Evolutionary conservation across 2,329 filamentous ascomycete genomes (phyloP), one percentile per base, ranked within the genome.

Genomic region (Exserohilum turcica): DNA sequence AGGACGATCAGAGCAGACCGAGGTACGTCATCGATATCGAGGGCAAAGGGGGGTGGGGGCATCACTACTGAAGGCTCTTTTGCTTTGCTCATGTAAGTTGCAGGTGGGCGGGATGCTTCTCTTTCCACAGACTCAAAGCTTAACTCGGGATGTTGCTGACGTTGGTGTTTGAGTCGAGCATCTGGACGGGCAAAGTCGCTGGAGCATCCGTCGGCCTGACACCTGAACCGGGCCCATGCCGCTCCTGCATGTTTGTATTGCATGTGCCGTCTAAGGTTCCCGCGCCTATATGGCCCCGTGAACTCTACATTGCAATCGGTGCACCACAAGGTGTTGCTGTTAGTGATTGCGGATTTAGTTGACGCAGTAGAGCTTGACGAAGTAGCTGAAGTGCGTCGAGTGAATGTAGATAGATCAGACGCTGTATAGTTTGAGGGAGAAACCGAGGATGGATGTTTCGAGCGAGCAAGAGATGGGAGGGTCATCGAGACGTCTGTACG

Each of bases 111-210:
- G 19, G 10, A 21, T n/a, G 18, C n/a, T 33, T 46, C 19, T 48
- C 48, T 35, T n/a, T 42, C 33, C 6, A 43, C 32, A 1, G 55
- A 39, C 2, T 48, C 40, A 8, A 42, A 18, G 16, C 42, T 15
- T 4, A 60, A 16, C 13, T 50, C 48, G 6, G 54, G 49, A 35
- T 62, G 57, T 4, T 50, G 43, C 8, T 48, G 49, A 13, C 52
- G 48, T 15, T 45, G 47, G 33, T 62, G 60, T 24, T 60, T 60
- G 24, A 53, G 39, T 12, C 44, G 38, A 16, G 57, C 60, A 15
- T 62, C 60, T 31, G 43, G 31, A 16, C 57, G 49, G 7, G 49
- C 43, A 19, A 53, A 62, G 3, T 19, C 15, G 6, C 29, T 47
- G n/a, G 19, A 18, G 40, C 59, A 60, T 16, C 48, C 46, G 8